Percentiles rank a stretch among this genome's conserved stretches.
Evolutionary conservation across 345 rosid species (phyloP).

Genomic region (Bretschneidera sinensis): DNA sequence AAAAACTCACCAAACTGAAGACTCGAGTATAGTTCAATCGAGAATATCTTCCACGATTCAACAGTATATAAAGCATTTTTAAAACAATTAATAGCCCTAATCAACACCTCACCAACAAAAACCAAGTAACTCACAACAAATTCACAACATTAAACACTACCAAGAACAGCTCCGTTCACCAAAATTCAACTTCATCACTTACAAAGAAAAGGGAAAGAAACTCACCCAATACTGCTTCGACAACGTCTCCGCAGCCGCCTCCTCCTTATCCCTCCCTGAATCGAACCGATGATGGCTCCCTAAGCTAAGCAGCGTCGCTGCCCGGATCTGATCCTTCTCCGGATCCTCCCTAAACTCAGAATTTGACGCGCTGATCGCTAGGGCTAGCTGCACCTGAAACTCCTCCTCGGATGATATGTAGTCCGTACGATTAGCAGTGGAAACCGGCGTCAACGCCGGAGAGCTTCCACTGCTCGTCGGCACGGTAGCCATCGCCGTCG

Average conservation of each 20-base stretch:
- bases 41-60: constrained; percentile 6
- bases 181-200: no score
- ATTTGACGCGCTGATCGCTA: constrained; percentile 92
- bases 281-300: constrained; percentile 53
- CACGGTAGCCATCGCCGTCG: constrained; percentile 12
- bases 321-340: constrained; percentile 94
- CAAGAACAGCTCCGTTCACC: no score
- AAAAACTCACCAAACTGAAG: background rate
- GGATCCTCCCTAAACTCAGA: constrained; percentile 60
- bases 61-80: background rate
- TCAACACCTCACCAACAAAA: background rate
- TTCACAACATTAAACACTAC: constrained; percentile 8
- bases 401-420: constrained; percentile 91
- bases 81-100: background rate
- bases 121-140: background rate
- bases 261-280: constrained; percentile 50
- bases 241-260: constrained; percentile 58
- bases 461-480: constrained; percentile 13
- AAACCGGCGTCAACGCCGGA: constrained; percentile 26
- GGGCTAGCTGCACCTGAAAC: constrained; percentile 88
- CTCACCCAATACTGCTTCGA: constrained; percentile 96
- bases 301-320: constrained; percentile 66
- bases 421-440: constrained; percentile 34
- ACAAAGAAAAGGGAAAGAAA: constrained; percentile 9
- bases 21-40: background rate